A percentile compares a stretch with the other conserved stretches of the same genome.
Conservation (phyloP, 23 red algal species). For the Gracilaria domingensis region DNA sequence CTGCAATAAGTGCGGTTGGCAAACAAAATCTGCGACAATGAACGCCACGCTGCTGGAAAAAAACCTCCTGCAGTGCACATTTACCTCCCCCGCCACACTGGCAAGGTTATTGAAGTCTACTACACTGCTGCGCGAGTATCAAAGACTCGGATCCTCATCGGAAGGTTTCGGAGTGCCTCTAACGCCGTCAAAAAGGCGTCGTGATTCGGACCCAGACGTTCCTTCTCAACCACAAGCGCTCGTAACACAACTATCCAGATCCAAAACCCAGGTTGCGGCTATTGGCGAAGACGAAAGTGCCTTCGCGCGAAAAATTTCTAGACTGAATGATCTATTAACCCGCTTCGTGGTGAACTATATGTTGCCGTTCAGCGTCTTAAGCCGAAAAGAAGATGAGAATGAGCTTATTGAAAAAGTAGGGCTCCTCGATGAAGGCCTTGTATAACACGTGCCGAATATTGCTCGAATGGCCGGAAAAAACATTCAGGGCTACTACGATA, state of each 20-base stretch:
- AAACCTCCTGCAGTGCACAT: background rate
- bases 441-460: background rate
- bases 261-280: too few relatives aligned
- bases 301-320: background rate
- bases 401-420: background rate
- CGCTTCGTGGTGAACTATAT: background rate
- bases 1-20: background rate
- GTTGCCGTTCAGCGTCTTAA: background rate
- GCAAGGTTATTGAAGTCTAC: background rate
- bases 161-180: background rate
- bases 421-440: background rate
- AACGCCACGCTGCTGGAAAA: background rate
- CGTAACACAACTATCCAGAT: too few relatives aligned
- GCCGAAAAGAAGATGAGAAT: background rate
- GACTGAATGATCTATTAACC: background rate
- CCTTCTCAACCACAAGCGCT: too few relatives aligned
- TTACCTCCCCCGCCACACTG: background rate
- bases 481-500: background rate
- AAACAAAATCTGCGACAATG: background rate
- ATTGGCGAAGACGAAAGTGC: background rate
- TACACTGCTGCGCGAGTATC: background rate
- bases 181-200: background rate
- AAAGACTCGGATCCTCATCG: background rate
- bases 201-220: background rate
- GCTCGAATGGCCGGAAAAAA: background rate